Base-by-base conservation (phyloP, 192 early-diverging fungal species). In the Mortierella claussenii region DNA sequence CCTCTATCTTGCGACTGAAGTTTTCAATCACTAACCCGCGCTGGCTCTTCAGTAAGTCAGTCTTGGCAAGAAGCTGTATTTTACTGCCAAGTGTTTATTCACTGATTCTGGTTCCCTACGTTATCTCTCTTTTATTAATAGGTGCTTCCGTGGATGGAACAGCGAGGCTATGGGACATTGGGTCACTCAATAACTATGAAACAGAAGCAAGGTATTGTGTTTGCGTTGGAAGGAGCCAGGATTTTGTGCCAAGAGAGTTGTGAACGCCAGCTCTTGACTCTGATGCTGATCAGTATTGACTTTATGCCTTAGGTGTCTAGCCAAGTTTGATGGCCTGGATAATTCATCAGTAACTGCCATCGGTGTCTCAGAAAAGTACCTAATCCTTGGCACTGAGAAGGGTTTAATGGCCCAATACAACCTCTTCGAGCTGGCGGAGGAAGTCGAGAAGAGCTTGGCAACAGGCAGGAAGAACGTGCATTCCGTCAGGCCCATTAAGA, bases 141-240 rank as follows among this genome's bases (percentile, higher is more conserved):
- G 82, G 82, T 60, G 70, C 78, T 1, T 83, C 82, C 10, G 30
- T 43, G 0, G 85, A 86, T 63, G 70, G 59, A 13, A 76, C 80
- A 18, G 74, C 79, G 2, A 73, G 85, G 33, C 47, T 86, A 28
- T 86, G 85, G 85, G 80, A 83, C 43, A 86, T 86, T 53, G 85
- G 82, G 17, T 80, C 80, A 4, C 59, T 80, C 4, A 42, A 52
- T 12, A 63, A 46, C 17, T 60, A 61, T 17, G 45, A 60, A 6
- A 71, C 59, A 18, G 70, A 78, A 23, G 66, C 79, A 27, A 28
- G 78, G 65, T 83, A 65, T n/a, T 40, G 37, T 40, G 37, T 40
- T 40, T 40, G 37, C 13, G n/a, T n/a, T n/a, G n/a, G n/a, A n/a
- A n/a, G n/a, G n/a, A n/a, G n/a, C n/a, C n/a, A n/a, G n/a, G n/a